Percentiles rank a stretch among this genome's conserved stretches.
phyloP scores from a whole-genome alignment of 1,139 yeast genomes.

The Protomyces arabidopsidicola region DNA sequence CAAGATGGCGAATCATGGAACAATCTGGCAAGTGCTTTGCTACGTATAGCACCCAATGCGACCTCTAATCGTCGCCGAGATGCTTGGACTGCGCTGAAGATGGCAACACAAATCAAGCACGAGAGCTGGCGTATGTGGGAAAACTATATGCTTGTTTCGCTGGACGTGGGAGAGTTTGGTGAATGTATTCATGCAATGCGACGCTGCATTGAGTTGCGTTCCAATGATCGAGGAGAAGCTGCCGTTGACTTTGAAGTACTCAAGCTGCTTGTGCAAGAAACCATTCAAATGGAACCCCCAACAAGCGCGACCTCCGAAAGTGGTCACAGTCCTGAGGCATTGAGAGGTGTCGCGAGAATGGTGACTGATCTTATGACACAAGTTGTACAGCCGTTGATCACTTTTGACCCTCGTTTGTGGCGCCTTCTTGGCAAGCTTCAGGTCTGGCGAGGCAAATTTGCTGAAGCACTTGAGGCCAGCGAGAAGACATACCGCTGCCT shows the following conservation, averaged over 20 bases:
- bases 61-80: constrained; percentile 28
- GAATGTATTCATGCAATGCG: constrained; percentile 73
- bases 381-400: constrained; percentile 56
- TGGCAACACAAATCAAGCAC: constrained; percentile 38
- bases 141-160: constrained; percentile 77
- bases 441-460: constrained; percentile 79
- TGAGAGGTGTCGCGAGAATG: constrained; percentile 37
- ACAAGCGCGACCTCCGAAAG: constrained; percentile 39
- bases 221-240: constrained; percentile 54
- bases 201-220: constrained; percentile 55
- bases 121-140: constrained; percentile 89
- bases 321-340: constrained; percentile 4
- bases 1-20: constrained; percentile 86
- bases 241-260: constrained; percentile 72
- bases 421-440: constrained; percentile 77
- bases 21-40: constrained; percentile 78
- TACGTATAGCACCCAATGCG: constrained; percentile 46
- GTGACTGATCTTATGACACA: constrained; percentile 45
- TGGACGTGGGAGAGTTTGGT: constrained; percentile 75
- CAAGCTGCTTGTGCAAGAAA: constrained; percentile 65
- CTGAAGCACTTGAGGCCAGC: constrained; percentile 80
- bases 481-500: constrained; percentile 74
- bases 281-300: constrained; percentile 54
- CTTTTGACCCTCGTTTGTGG: constrained; percentile 73
- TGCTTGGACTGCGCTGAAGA: constrained; percentile 33